Conservation (phyloP, 2,329 filamentous ascomycete genomes). For the Botryosphaeria dothidea region DNA sequence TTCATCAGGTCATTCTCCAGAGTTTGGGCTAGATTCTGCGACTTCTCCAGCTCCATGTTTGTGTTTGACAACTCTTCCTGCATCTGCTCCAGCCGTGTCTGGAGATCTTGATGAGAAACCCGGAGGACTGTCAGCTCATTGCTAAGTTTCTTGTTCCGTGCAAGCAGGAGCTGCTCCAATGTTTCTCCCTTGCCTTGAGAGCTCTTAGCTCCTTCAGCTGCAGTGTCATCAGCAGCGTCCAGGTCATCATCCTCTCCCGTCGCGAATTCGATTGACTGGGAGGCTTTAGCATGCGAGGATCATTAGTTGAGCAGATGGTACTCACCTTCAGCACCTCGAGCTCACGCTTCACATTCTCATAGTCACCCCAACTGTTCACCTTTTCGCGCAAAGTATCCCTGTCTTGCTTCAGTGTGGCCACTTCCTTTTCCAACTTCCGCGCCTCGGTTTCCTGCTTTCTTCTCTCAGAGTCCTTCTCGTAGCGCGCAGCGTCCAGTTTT, state of each 20-base stretch:
- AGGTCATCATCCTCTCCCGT: slow-evolving; percentile 72
- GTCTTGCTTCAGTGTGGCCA: slow-evolving; percentile 73
- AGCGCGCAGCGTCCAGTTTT: slow-evolving; percentile 78
- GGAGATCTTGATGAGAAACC: slow-evolving; percentile 91
- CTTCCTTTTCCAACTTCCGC: slow-evolving; percentile 77
- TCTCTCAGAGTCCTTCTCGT: slow-evolving; percentile 81
- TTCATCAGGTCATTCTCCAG: slow-evolving; percentile 89
- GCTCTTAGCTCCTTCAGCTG: slow-evolving; percentile 49
- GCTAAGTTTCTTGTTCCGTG: slow-evolving; percentile 93
- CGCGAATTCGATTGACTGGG: slow-evolving; percentile 86
- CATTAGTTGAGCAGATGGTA: neutral
- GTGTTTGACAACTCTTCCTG: slow-evolving; percentile 82
- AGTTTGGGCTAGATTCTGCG: slow-evolving; percentile 80
- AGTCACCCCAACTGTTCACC: slow-evolving; percentile 87
- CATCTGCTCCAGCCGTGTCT: slow-evolving; percentile 73
- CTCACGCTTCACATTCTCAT: slow-evolving; percentile 94
- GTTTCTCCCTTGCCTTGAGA: slow-evolving; percentile 69
- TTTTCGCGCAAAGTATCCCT: slow-evolving; percentile 77
- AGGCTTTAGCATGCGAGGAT: slow-evolving; percentile 20
- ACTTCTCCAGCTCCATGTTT: slow-evolving; percentile 82
- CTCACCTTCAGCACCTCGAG: slow-evolving; percentile 83
- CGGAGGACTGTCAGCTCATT: slow-evolving; percentile 91
- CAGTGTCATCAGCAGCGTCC: slow-evolving; percentile 39
- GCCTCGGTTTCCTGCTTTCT: slow-evolving; percentile 74
- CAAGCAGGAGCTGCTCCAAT: slow-evolving; percentile 85